Conservation (phyloP, 257 asterid species). For the Cordia subcordata region DNA sequence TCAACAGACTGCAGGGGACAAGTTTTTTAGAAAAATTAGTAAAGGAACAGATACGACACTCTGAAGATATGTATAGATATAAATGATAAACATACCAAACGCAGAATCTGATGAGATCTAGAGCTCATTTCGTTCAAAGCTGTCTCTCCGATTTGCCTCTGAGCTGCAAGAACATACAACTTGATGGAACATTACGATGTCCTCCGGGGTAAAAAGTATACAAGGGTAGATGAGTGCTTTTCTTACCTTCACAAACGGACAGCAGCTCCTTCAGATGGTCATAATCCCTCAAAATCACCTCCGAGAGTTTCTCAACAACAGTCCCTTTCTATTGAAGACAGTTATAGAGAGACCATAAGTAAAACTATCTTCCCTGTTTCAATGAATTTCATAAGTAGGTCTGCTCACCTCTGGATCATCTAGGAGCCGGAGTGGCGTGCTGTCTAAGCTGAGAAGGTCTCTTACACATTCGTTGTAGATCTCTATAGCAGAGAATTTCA, state of each 20-base stretch:
- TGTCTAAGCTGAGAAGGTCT: slow-evolving; percentile 68
- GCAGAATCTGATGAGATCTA: slow-evolving; percentile 88
- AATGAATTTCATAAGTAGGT: not conserved
- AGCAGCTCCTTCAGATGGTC: slow-evolving; percentile 68
- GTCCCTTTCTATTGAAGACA: slow-evolving; percentile 64
- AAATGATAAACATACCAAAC: slow-evolving; percentile 14
- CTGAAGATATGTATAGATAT: too few species aligned
- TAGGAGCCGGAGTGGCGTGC: slow-evolving; percentile 67
- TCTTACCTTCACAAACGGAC: slow-evolving; percentile 69
- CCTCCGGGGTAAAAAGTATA: not conserved
- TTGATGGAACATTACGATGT: not conserved
- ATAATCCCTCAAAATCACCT: slow-evolving; percentile 49
- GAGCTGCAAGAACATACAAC: slow-evolving; percentile 47
- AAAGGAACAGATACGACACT: too few species aligned
- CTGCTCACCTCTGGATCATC: slow-evolving; percentile 85
- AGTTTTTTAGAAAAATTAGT: slow-evolving; percentile 3
- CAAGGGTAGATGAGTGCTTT: not conserved
- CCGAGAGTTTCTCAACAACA: slow-evolving; percentile 74
- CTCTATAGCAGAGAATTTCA: slow-evolving; percentile 94
- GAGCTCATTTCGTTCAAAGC: slow-evolving; percentile 83
- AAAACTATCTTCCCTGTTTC: not conserved
- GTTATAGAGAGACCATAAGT: not conserved
- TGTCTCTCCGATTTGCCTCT: slow-evolving; percentile 90
- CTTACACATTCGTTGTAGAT: slow-evolving; percentile 88
- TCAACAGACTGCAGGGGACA: slow-evolving; percentile 60